Conservation (phyloP, 495 filamentous ascomycete species). For the Xylaria sp. region DNA sequence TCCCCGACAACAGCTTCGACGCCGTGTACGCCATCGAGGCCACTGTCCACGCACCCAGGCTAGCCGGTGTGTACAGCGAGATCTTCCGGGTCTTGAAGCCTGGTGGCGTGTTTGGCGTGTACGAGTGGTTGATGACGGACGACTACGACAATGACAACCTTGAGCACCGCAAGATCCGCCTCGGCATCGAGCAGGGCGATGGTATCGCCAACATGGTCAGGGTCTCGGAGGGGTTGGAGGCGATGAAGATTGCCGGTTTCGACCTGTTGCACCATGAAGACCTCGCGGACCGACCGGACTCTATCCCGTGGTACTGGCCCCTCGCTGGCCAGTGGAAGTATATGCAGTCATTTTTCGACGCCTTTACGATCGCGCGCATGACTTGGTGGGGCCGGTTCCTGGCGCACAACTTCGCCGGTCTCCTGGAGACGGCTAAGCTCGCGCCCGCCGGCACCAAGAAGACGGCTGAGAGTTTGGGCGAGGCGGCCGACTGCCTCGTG, state of each 20-base stretch:
- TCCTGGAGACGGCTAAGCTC: constrained; percentile 75
- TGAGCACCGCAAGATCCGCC: constrained; percentile 86
- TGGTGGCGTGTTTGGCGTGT: constrained; percentile 94
- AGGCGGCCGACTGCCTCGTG: constrained; percentile 86
- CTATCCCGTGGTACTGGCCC: constrained; percentile 94
- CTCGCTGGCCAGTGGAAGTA: constrained; percentile 80
- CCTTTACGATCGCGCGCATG: constrained; percentile 88
- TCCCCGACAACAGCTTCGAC: constrained; percentile 90
- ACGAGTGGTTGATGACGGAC: constrained; percentile 99
- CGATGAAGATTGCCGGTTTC: constrained; percentile 91
- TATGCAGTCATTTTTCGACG: constrained; percentile 79
- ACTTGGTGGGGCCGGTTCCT: constrained; percentile 80
- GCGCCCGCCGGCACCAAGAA: constrained; percentile 90
- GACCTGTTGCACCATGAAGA: constrained; percentile 87
- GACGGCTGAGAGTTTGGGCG: constrained; percentile 87
- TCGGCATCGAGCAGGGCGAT: constrained; percentile 95
- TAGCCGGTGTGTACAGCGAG: constrained; percentile 93
- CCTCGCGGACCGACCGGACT: constrained; percentile 80
- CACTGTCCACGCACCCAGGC: constrained; percentile 91
- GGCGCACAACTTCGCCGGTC: constrained; percentile 81
- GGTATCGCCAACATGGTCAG: constrained; percentile 99
- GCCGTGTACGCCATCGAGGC: constrained; percentile 98
- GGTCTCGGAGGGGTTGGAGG: constrained; percentile 80
- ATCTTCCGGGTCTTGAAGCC: constrained; percentile 97
- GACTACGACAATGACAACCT: constrained; percentile 89